Percentiles rank a stretch among this genome's conserved stretches.
Conservation (phyloP, 2,329 filamentous ascomycete species). For the Pseudocercospora crystallina region DNA sequence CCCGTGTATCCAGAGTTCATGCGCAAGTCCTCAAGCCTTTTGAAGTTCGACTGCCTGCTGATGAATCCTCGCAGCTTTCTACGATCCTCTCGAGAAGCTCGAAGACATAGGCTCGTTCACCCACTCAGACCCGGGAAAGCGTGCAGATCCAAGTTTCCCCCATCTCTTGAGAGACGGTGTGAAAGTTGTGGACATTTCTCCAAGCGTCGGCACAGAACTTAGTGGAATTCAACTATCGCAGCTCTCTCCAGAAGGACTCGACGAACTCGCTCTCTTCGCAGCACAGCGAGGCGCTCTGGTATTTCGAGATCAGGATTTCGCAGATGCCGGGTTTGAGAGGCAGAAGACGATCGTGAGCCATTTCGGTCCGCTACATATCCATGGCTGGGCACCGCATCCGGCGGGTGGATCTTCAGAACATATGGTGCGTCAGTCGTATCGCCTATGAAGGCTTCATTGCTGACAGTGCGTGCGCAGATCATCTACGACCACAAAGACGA, state of each 20-base stretch:
- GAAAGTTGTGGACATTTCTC: slow-evolving; percentile 28
- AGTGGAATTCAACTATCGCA: slow-evolving; percentile 11
- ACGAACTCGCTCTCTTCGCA: slow-evolving; percentile 14
- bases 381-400: slow-evolving; percentile 18
- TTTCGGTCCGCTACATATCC: slow-evolving; percentile 21
- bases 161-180: slow-evolving; percentile 27
- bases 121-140: slow-evolving; percentile 29
- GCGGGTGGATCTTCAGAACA: slow-evolving; percentile 8
- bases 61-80: slow-evolving; percentile 6
- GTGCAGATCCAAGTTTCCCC: slow-evolving; percentile 26
- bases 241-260: slow-evolving; percentile 8
- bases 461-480: too few species aligned
- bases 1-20: slow-evolving; percentile 14
- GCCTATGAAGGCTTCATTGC: too few species aligned
- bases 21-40: background rate
- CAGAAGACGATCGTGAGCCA: slow-evolving; percentile 16
- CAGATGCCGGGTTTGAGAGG: slow-evolving; percentile 5
- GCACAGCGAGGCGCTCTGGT: slow-evolving; percentile 15
- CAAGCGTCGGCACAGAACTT: slow-evolving; percentile 22
- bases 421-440: too few species aligned
- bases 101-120: slow-evolving; percentile 22
- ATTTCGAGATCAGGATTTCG: slow-evolving; percentile 20
- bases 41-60: background rate
- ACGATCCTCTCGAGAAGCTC: slow-evolving; percentile 17
- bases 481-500: slow-evolving; percentile 18